Evolutionary conservation across 371 early-diverging fungal genomes (phyloP).

Genomic region (Mucor plumbeus): DNA sequence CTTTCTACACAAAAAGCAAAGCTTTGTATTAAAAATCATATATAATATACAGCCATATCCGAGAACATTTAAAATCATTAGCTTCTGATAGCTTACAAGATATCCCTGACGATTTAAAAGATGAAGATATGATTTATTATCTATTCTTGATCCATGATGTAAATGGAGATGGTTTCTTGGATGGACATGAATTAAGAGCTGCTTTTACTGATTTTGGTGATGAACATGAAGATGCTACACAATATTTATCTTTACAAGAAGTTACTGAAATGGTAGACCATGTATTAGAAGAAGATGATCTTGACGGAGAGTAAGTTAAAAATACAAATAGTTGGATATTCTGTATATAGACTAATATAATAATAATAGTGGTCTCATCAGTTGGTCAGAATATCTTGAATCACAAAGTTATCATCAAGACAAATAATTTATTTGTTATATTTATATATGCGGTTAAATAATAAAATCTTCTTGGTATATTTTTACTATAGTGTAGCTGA

Average conservation of each 20-base stretch:
- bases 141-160: constrained; percentile 64
- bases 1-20: not conserved
- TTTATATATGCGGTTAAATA: not conserved
- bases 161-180: constrained; percentile 68
- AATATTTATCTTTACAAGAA: constrained; percentile 35
- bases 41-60: constrained; percentile 30
- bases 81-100: constrained; percentile 15
- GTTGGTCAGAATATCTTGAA: constrained; percentile 76
- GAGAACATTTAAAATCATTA: constrained; percentile 33
- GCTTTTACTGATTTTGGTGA: constrained; percentile 57
- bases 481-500: not conserved
- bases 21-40: too few species aligned
- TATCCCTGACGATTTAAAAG: constrained; percentile 28
- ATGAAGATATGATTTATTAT: constrained; percentile 59
- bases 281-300: constrained; percentile 68
- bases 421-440: constrained; percentile 19
- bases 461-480: not conserved
- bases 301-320: constrained; percentile 60
- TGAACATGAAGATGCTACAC: constrained; percentile 31
- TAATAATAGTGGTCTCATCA: constrained; percentile 64
- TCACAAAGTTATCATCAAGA: constrained; percentile 63
- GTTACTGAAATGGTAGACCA: constrained; percentile 65
- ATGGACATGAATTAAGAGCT: constrained; percentile 73
- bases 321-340: not conserved
- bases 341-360: not conserved